Conservation (phyloP, 2,329 filamentous ascomycete genomes). For the Botryotinia convoluta region DNA sequence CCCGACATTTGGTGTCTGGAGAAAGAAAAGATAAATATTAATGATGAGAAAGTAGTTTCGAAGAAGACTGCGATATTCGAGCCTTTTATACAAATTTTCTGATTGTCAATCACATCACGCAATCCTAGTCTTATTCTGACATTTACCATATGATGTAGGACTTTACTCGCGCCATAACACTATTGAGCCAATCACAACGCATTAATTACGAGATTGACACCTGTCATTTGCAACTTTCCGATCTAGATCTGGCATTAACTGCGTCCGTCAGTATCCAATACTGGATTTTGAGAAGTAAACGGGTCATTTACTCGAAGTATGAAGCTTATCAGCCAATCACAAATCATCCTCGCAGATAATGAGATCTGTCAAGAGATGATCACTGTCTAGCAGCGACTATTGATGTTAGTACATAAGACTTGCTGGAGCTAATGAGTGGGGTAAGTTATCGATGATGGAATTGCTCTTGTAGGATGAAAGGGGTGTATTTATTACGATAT, state of each 20-base stretch:
- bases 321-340: background rate
- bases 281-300: background rate
- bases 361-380: background rate
- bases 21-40: background rate
- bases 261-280: background rate
- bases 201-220: background rate
- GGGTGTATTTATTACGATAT: background rate
- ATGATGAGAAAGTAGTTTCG: background rate
- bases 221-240: background rate
- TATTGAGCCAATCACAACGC: background rate
- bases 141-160: background rate
- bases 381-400: background rate
- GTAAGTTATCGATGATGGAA: background rate
- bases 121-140: background rate
- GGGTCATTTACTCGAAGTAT: background rate
- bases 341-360: background rate
- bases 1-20: background rate
- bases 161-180: background rate
- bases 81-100: background rate
- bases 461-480: background rate
- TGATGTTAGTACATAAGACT: background rate
- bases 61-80: background rate
- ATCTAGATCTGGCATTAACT: background rate
- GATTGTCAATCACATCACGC: background rate
- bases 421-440: background rate